A percentile compares a stretch with the other conserved stretches of the same genome.
Evolutionary conservation across 2,329 filamentous ascomycete genomes (phyloP).

Genomic region (Alternaria atra): DNA sequence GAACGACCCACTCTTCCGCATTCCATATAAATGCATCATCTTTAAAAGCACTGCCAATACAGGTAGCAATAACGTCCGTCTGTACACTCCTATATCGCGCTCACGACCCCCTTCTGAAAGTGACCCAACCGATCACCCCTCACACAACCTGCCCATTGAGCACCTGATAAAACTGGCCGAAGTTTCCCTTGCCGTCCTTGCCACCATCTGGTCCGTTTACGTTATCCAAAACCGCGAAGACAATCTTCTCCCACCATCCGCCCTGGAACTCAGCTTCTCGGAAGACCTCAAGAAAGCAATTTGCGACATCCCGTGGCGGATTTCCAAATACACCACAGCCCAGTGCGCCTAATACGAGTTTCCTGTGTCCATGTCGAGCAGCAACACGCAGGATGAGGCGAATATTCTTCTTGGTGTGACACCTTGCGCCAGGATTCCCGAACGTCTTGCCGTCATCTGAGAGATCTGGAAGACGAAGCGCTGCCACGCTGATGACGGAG

Average conservation of each 20-base stretch:
- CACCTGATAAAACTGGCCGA: constrained; percentile 56
- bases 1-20: no score
- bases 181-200: constrained; percentile 58
- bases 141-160: constrained; percentile 38
- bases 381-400: constrained; percentile 68
- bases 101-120: not conserved
- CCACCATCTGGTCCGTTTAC: constrained; percentile 34
- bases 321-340: constrained; percentile 75
- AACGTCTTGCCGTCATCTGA: constrained; percentile 26
- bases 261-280: constrained; percentile 68
- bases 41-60: not conserved
- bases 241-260: constrained; percentile 70
- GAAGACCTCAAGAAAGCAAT: constrained; percentile 70
- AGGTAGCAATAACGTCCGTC: not conserved
- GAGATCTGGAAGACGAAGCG: constrained; percentile 56
- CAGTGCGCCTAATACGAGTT: constrained; percentile 72
- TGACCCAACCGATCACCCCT: not conserved
- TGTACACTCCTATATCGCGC: no score
- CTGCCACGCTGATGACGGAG: constrained; percentile 69
- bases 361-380: constrained; percentile 63
- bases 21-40: no score
- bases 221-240: constrained; percentile 69
- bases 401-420: constrained; percentile 70
- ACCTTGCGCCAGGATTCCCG: constrained; percentile 52
- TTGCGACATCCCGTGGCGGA: constrained; percentile 68